These are phyloP conservation scores for Coemansia javaensis DNA, from an alignment of 192 early-diverging fungal species.

Conservation along the genomic window DNA sequence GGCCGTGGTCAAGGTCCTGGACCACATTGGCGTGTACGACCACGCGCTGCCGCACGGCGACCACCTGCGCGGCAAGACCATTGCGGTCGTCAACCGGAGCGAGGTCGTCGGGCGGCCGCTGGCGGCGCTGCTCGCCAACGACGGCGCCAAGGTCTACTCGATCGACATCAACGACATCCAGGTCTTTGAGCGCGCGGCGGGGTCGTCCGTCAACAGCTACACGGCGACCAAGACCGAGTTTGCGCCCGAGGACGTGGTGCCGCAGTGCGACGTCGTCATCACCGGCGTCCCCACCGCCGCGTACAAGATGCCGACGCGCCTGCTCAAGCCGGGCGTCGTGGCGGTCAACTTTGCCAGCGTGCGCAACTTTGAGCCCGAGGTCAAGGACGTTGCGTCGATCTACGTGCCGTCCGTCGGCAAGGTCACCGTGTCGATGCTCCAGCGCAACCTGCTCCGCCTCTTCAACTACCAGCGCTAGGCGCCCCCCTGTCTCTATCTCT, in stretches of 20 bases:
- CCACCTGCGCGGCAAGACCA: conserved; percentile 87
- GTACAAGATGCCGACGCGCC: conserved; percentile 82
- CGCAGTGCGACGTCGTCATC: conserved; percentile 93
- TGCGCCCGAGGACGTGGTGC: conserved; percentile 74
- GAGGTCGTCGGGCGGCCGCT: conserved; percentile 97
- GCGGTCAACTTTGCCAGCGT: conserved; percentile 97
- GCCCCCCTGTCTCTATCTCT: background rate
- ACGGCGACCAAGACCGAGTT: conserved; percentile 61
- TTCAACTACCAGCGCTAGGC: conserved; percentile 62
- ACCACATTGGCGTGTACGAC: conserved; percentile 94
- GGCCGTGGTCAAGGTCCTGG: conserved; percentile 92
- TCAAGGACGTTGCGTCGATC: conserved; percentile 90
- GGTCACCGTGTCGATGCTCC: conserved; percentile 97
- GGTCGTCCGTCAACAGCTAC: conserved; percentile 62
- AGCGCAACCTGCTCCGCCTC: conserved; percentile 90
- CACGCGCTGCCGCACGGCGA: conserved; percentile 83
- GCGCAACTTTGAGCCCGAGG: conserved; percentile 91
- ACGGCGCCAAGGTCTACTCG: conserved; percentile 95
- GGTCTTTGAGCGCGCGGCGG: conserved; percentile 68
- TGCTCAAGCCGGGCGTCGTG: conserved; percentile 94
- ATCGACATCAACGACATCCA: conserved; percentile 89
- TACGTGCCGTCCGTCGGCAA: conserved; percentile 96
- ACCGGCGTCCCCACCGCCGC: conserved; percentile 87
- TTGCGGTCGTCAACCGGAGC: conserved; percentile 92
- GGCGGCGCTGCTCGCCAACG: conserved; percentile 95